A percentile compares a stretch with the other conserved stretches of the same genome.
Evolutionary conservation across 495 filamentous ascomycete species (phyloP).

Genomic region (Penicillium crystallinum): DNA sequence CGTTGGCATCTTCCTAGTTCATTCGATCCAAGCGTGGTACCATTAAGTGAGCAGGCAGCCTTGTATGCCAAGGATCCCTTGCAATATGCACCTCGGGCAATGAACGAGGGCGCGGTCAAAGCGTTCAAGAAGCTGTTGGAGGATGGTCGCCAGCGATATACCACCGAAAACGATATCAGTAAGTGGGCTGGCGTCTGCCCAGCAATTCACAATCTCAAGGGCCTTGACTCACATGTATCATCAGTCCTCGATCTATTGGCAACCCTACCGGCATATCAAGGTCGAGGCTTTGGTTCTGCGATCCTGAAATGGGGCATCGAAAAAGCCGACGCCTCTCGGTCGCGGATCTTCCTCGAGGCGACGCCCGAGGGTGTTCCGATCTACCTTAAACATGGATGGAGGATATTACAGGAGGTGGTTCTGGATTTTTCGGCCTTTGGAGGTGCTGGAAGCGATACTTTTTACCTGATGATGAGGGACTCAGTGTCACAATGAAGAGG

Average conservation of each 20-base stretch:
- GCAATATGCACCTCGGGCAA: constrained; percentile 16
- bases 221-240: constrained; percentile 1
- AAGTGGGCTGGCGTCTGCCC: background rate
- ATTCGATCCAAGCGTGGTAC: background rate
- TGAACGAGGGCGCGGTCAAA: constrained; percentile 11
- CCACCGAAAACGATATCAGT: constrained; percentile 22
- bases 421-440: constrained; percentile 31
- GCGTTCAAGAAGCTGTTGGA: constrained; percentile 16
- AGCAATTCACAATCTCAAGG: background rate
- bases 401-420: constrained; percentile 31
- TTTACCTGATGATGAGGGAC: constrained; percentile 23
- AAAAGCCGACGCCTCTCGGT: constrained; percentile 43
- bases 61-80: constrained; percentile 11
- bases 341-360: constrained; percentile 50
- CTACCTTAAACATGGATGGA: constrained; percentile 53
- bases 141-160: constrained; percentile 10
- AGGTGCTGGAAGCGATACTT: constrained; percentile 8
- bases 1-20: constrained; percentile 21
- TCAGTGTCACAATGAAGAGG: constrained; percentile 1
- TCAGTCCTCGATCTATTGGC: constrained; percentile 43
- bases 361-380: constrained; percentile 46
- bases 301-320: constrained; percentile 46
- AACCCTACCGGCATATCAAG: constrained; percentile 41
- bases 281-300: constrained; percentile 44
- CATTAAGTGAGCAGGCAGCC: constrained; percentile 15